Base-by-base conservation (phyloP, 331 rosid genomes). In the Quercus lobata region DNA sequence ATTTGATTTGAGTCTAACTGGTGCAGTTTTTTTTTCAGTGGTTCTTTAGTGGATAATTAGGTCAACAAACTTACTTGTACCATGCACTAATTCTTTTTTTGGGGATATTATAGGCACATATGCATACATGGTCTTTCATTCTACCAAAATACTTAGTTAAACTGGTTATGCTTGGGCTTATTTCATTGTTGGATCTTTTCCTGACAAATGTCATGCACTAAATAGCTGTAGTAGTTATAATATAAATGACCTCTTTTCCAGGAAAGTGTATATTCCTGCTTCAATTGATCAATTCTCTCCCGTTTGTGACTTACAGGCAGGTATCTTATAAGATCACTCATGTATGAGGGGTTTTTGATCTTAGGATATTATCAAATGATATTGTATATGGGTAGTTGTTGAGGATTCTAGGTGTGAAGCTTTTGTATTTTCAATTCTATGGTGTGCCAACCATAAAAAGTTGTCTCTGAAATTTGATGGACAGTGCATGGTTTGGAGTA, bases 401-500 rank as follows among this genome's bases (percentile, higher is more conserved):
- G 37, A 53, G 22, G 69, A 74, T 18, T 57, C 34, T 53, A 24
- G 2, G 27, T 41, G 14, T 58, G 56, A 25, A 58, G 69, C 9
- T 30, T 21, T 32, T 37, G n/a, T 56, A 37, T 21, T 52, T 83
- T 57, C 16, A 61, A 55, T 44, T 66, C 58, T 72, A 58, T 75
- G 30, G 71, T 73, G 61, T 74, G 70, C 25, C 24, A 61, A 37
- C 60, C 80, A 75, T 81, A 78, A 56, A 63, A 49, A 66, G 37
- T 69, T 88, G 34, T 80, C 24, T 74, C 29, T 76, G 25, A 19
- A 27, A 78, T 84, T 83, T 76, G 19, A 71, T 76, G 69, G 37
- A 80, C 92, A 96, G 98, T 90, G 63, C 97, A 93, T 78, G 97
- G 90, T 63, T 57, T 86, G 90, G 99, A 96, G 83, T 96, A 88